These are phyloP conservation scores for Borealophlyctis nickersoniae DNA, from an alignment of 192 early-diverging fungal species.

Conservation along the genomic window DNA sequence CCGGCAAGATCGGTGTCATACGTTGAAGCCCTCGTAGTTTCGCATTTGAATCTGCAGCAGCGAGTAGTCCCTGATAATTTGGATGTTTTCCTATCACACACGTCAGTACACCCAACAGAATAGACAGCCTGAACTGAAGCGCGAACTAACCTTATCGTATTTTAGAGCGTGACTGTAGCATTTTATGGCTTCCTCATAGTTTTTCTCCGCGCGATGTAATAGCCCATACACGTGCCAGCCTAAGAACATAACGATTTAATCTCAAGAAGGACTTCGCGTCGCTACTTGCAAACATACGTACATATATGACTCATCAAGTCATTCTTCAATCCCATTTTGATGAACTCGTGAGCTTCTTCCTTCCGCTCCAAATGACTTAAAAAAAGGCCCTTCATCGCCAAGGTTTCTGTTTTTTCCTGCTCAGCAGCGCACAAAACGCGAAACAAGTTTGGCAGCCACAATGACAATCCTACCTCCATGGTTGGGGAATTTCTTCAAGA, in stretches of 20 bases:
- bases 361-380: slow-evolving; percentile 84
- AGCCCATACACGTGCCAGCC: slow-evolving; percentile 97
- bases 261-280: too few relatives aligned
- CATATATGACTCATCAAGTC: slow-evolving; percentile 85
- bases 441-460: too few relatives aligned
- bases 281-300: slow-evolving; percentile 15
- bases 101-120: not conserved
- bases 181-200: slow-evolving; percentile 88
- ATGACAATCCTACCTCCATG: slow-evolving; percentile 79
- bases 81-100: slow-evolving; percentile 72
- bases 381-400: slow-evolving; percentile 94
- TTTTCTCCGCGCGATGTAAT: slow-evolving; percentile 85
- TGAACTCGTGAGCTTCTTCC: slow-evolving; percentile 83
- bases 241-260: too few relatives aligned
- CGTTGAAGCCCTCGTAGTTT: slow-evolving; percentile 77
- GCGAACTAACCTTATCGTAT: slow-evolving; percentile 62
- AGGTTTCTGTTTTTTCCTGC: too few relatives aligned
- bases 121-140: not conserved
- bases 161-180: slow-evolving; percentile 88
- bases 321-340: slow-evolving; percentile 79
- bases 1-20: too few relatives aligned
- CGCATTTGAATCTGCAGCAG: slow-evolving; percentile 83
- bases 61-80: slow-evolving; percentile 88
- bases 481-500: slow-evolving; percentile 88
- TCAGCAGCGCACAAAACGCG: too few relatives aligned